Percentiles rank a stretch among this genome's conserved stretches.
These are phyloP conservation scores for Hsuehochloa calcarea DNA, from an alignment of 176 grass and related monocot genomes.

Conservation along the genomic window DNA sequence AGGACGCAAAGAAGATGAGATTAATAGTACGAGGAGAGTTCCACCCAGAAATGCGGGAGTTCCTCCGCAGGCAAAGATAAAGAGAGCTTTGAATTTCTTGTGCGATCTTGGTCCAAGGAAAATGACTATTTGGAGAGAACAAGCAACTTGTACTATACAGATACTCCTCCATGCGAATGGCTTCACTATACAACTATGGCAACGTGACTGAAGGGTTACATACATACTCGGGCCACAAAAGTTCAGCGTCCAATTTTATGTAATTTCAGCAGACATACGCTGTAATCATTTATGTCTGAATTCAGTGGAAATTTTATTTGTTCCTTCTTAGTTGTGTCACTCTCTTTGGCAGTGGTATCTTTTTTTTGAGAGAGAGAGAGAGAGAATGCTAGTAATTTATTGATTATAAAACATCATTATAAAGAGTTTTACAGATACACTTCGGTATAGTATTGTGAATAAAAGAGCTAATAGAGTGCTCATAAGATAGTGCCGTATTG, in stretches of 20 bases:
- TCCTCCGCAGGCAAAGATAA: constrained; percentile 64
- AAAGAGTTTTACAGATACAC: no score
- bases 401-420: no score
- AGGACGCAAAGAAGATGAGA: constrained; percentile 69
- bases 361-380: no score
- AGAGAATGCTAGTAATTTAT: no score
- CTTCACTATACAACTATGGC: not conserved
- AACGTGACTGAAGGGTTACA: not conserved
- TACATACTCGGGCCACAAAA: not conserved
- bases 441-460: no score
- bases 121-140: not conserved
- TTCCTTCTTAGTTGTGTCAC: no score
- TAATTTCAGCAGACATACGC: not conserved
- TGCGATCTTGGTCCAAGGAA: not conserved
- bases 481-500: no score
- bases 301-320: not conserved
- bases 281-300: not conserved
- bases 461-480: no score
- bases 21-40: constrained; percentile 65
- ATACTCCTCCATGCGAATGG: not conserved
- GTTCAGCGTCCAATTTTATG: not conserved
- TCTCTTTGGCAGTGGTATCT: no score
- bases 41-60: constrained; percentile 78
- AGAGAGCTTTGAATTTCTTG: not conserved
- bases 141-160: not conserved